These are phyloP conservation scores for Cicer chorassanicum DNA, from an alignment of 306 rosid species.

Conservation along the genomic window DNA sequence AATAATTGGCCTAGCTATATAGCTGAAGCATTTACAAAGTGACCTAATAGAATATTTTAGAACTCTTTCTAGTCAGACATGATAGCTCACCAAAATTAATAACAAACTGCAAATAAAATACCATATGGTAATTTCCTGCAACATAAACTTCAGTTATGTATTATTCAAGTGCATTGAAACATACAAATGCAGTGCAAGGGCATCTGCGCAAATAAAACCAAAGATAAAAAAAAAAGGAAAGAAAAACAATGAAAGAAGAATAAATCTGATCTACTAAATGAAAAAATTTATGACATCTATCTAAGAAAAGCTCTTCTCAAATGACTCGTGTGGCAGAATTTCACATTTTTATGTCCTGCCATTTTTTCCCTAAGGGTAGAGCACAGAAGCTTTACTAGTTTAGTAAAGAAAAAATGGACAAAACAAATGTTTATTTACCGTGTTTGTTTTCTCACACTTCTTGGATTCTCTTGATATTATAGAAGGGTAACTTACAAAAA, in stretches of 20 bases:
- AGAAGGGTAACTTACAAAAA: neutral
- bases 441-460: neutral
- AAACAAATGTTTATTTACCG: neutral
- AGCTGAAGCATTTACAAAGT: too few relatives aligned
- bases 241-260: neutral
- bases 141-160: neutral
- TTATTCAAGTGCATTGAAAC: neutral
- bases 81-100: too few relatives aligned
- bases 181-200: neutral
- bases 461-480: slow-evolving; percentile 22
- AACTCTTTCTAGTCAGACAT: too few relatives aligned
- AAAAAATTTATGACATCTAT: neutral
- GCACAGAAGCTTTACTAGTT: too few relatives aligned
- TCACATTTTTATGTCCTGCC: neutral
- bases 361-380: neutral
- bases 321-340: neutral
- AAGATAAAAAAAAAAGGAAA: neutral
- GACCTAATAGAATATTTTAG: too few relatives aligned
- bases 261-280: neutral
- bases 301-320: neutral
- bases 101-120: too few relatives aligned
- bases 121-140: too few relatives aligned
- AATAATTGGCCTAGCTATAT: too few relatives aligned
- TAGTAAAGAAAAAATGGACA: neutral
- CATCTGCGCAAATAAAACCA: slow-evolving; percentile 6